These are phyloP conservation scores for Pontederia crassipes DNA, from an alignment of 176 grass and related monocot genomes.

Conservation along the genomic window DNA sequence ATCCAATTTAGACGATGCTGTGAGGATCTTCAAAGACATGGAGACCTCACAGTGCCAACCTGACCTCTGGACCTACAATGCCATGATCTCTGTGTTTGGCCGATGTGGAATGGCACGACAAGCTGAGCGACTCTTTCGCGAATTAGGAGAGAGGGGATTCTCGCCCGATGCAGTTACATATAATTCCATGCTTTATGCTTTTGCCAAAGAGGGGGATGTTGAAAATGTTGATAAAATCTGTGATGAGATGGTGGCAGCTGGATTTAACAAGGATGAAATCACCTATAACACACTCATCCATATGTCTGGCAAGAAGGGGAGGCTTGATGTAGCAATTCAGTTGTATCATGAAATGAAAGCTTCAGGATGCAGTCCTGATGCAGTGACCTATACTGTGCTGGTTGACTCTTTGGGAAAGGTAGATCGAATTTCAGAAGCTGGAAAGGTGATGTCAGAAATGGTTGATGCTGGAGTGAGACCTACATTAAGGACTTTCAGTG, in stretches of 20 bases:
- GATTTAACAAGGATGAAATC: slow-evolving; percentile 78
- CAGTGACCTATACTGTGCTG: slow-evolving; percentile 73
- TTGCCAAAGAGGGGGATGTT: slow-evolving; percentile 53
- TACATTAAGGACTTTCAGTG: slow-evolving; percentile 68
- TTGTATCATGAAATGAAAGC: slow-evolving; percentile 82
- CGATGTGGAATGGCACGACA: slow-evolving; percentile 46
- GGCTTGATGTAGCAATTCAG: slow-evolving; percentile 52
- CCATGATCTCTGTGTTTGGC: slow-evolving; percentile 66
- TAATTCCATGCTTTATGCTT: slow-evolving; percentile 72
- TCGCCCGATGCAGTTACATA: slow-evolving; percentile 70
- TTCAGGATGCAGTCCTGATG: slow-evolving; percentile 62
- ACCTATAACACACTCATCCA: slow-evolving; percentile 94
- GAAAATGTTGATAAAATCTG: slow-evolving; percentile 60
- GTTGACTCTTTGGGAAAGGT: slow-evolving; percentile 86
- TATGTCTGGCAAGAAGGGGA: slow-evolving; percentile 80
- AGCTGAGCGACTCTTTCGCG: slow-evolving; percentile 49
- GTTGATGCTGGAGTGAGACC: slow-evolving; percentile 60
- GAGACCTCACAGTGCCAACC: slow-evolving; percentile 46
- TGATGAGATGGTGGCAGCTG: slow-evolving; percentile 60
- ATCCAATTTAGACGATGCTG: slow-evolving; percentile 61
- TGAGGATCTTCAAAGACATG: slow-evolving; percentile 66
- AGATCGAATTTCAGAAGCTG: slow-evolving; percentile 72
- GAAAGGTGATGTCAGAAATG: slow-evolving; percentile 63
- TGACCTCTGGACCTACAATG: slow-evolving; percentile 90
- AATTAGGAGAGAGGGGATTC: slow-evolving; percentile 64